Evolutionary conservation across 768 basidiomycete species (phyloP).

Genomic region (Podaxis pistillaris): DNA sequence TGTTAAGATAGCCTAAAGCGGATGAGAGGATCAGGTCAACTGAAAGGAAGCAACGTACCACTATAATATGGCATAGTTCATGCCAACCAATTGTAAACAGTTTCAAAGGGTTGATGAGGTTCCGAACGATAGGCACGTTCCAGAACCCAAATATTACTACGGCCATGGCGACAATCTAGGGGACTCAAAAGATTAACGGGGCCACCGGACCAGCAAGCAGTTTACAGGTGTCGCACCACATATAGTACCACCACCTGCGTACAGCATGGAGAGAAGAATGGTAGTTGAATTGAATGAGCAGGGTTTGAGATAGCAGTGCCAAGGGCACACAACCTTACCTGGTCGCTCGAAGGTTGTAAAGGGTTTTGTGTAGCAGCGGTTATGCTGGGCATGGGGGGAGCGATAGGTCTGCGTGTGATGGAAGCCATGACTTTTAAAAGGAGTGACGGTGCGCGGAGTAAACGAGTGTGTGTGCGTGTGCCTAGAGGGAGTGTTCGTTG

Average conservation of each 20-base stretch:
- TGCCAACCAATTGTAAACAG: constrained; percentile 88
- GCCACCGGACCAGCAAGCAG: constrained; percentile 3
- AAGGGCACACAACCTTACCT: constrained; percentile 43
- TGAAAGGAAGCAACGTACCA: constrained; percentile 43
- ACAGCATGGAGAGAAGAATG: constrained; percentile 19
- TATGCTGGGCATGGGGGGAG: constrained; percentile 39
- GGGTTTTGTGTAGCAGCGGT: constrained; percentile 36
- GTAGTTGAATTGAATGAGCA: constrained; percentile 21
- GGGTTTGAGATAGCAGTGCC: constrained; percentile 15
- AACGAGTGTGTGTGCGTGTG: not conserved
- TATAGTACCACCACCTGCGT: constrained; percentile 70
- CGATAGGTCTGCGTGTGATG: constrained; percentile 35
- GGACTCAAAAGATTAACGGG: constrained; percentile 2
- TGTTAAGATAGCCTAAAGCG: constrained; percentile 64
- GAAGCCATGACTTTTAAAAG: constrained; percentile 22
- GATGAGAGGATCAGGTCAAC: not conserved
- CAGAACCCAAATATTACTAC: constrained; percentile 87
- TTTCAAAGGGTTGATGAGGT: constrained; percentile 81
- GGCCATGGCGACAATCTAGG: constrained; percentile 78
- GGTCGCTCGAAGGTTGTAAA: constrained; percentile 66
- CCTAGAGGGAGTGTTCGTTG: not conserved
- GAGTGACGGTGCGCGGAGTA: constrained; percentile 7
- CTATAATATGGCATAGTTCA: constrained; percentile 80
- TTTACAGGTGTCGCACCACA: constrained; percentile 50
- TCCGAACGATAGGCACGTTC: constrained; percentile 80